Evolutionary conservation across 2,329 filamentous ascomycete species (phyloP).

Genomic region (Monosporascus sp.): DNA sequence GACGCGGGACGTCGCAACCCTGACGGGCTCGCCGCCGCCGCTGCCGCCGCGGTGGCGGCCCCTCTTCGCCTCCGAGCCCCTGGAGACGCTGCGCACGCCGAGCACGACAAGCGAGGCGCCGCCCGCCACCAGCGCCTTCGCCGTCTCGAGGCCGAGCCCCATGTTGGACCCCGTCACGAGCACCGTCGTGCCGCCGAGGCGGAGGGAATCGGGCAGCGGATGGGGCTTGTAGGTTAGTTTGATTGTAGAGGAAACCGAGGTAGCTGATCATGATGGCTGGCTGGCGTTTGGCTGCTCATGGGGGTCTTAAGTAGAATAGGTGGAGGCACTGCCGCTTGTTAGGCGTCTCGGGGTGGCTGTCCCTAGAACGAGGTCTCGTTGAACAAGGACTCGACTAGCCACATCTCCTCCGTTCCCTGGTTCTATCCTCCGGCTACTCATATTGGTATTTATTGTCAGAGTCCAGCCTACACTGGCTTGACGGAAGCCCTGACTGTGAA

Average conservation of each 20-base stretch:
- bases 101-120: conserved; percentile 3
- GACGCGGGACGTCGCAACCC: conserved; percentile 7
- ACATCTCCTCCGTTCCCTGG: no score
- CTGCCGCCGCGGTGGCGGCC: not conserved
- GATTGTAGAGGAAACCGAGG: not conserved
- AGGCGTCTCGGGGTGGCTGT: no score
- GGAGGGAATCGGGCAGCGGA: not conserved
- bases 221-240: conserved; percentile 2
- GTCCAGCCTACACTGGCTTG: no score
- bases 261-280: not conserved
- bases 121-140: not conserved
- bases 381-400: no score
- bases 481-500: no score
- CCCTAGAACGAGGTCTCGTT: no score
- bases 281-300: no score
- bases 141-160: conserved; percentile 5
- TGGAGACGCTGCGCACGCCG: conserved; percentile 1
- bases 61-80: not conserved
- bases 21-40: not conserved
- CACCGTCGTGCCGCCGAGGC: conserved; percentile 1
- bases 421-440: no score
- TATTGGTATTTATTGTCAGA: no score
- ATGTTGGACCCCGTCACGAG: conserved; percentile 4
- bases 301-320: no score
- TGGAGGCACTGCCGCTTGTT: no score